Conservation (phyloP, 495 filamentous ascomycete genomes). For the Cercophora sp. region DNA sequence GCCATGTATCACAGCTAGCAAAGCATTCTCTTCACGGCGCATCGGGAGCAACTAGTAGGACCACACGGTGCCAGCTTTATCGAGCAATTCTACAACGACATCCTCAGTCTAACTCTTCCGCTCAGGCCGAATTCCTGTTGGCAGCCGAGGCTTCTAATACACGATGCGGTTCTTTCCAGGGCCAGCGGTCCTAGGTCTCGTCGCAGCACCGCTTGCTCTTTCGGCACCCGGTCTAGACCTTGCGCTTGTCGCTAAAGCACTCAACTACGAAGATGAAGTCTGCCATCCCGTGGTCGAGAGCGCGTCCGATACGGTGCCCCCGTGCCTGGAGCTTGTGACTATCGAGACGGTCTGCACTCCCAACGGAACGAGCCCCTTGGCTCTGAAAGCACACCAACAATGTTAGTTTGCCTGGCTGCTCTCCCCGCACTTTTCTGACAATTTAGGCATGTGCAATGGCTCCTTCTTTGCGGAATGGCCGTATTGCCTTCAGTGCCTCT, state of each 20-base stretch:
- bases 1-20: no score
- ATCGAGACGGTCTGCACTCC: conserved; percentile 28
- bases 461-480: conserved; percentile 38
- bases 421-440: neutral
- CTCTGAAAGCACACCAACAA: conserved; percentile 33
- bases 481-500: conserved; percentile 34
- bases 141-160: neutral
- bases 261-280: conserved; percentile 27
- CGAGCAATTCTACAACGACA: no score
- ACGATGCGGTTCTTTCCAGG: neutral
- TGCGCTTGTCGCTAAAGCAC: neutral
- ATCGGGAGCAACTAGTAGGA: no score
- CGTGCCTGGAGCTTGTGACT: conserved; percentile 26
- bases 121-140: neutral
- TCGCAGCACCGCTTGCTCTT: neutral
- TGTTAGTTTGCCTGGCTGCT: conserved; percentile 13
- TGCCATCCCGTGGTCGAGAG: conserved; percentile 24
- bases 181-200: neutral
- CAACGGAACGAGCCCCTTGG: conserved; percentile 25
- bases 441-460: conserved; percentile 34
- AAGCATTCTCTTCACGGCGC: no score
- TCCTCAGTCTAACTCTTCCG: no score
- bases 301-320: conserved; percentile 26
- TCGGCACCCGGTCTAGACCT: neutral
- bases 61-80: no score